Evolutionary conservation across 306 rosid species (phyloP).

Genomic region (Malus sieversii): DNA sequence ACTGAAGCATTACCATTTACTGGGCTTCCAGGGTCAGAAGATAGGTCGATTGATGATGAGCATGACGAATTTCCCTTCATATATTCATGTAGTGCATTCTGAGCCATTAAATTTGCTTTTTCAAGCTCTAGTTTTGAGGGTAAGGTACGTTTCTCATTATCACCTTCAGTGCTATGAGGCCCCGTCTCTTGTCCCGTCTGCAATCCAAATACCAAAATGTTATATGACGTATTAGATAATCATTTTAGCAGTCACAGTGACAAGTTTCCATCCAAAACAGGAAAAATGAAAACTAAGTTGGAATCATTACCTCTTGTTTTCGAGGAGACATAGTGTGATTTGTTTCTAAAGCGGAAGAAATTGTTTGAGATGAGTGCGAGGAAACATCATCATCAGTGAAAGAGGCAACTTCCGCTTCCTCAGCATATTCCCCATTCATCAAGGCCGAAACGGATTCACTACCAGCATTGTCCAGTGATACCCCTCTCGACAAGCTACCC

Average conservation of each 20-base stretch:
- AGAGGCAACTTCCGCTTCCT: constrained; percentile 67
- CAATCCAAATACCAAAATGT: constrained; percentile 12
- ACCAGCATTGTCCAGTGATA: constrained; percentile 34
- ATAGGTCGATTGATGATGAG: constrained; percentile 48
- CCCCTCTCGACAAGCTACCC: constrained; percentile 43
- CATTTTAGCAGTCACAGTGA: background rate
- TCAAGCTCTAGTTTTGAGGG: constrained; percentile 37
- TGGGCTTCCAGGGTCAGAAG: constrained; percentile 58
- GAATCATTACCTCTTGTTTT: constrained; percentile 49
- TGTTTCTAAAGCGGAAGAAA: constrained; percentile 34
- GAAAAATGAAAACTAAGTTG: background rate
- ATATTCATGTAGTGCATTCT: constrained; percentile 25
- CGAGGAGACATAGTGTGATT: constrained; percentile 29
- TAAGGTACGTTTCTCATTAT: constrained; percentile 28
- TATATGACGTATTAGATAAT: background rate
- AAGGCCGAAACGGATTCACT: constrained; percentile 60
- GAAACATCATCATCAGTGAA: constrained; percentile 91
- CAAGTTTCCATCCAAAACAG: constrained; percentile 3
- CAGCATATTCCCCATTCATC: constrained; percentile 63
- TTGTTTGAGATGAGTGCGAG: constrained; percentile 68
- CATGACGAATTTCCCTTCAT: constrained; percentile 43
- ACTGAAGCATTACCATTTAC: constrained; percentile 39
- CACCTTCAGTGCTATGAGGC: constrained; percentile 23
- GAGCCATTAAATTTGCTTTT: constrained; percentile 29
- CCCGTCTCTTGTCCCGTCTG: constrained; percentile 45